A percentile compares a stretch with the other conserved stretches of the same genome.
phyloP scores from a whole-genome alignment of 352 stramenopile species.

The Phytophthora hibernalis region DNA sequence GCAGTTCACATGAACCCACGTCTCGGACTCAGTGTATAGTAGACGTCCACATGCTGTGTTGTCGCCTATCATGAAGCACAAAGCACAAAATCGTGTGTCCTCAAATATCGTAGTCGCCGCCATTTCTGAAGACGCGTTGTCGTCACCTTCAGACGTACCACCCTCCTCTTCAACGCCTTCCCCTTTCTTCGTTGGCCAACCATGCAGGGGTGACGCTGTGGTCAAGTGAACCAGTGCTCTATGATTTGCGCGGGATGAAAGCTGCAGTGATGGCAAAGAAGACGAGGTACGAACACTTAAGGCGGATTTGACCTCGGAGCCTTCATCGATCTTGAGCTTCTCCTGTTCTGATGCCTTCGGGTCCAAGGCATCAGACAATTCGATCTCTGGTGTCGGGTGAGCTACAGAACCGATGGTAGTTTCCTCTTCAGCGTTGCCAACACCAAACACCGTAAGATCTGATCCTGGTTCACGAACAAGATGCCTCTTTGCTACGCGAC shows the following conservation, averaged over 20 bases:
- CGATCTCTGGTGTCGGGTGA: not conserved
- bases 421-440: slow-evolving; percentile 2
- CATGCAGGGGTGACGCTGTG: slow-evolving; percentile 45
- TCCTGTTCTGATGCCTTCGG: too few species aligned
- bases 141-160: not conserved
- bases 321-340: slow-evolving; percentile 6
- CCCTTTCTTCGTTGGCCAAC: slow-evolving; percentile 38
- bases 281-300: not conserved
- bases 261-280: not conserved
- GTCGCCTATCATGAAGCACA: slow-evolving; percentile 89
- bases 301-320: not conserved
- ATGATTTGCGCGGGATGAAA: not conserved
- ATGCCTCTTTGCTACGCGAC: slow-evolving; percentile 65
- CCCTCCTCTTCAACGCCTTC: not conserved
- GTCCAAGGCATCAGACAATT: too few species aligned
- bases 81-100: slow-evolving; percentile 76
- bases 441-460: slow-evolving; percentile 38
- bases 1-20: slow-evolving; percentile 94
- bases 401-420: slow-evolving; percentile 1
- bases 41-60: slow-evolving; percentile 74
- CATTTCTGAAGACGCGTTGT: not conserved
- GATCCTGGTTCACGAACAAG: slow-evolving; percentile 44
- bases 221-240: slow-evolving; percentile 41
- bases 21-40: slow-evolving; percentile 80
- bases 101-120: slow-evolving; percentile 29